Evolutionary conservation across 2,329 filamentous ascomycete genomes (phyloP).

Genomic region (Nannizzia gypsea): DNA sequence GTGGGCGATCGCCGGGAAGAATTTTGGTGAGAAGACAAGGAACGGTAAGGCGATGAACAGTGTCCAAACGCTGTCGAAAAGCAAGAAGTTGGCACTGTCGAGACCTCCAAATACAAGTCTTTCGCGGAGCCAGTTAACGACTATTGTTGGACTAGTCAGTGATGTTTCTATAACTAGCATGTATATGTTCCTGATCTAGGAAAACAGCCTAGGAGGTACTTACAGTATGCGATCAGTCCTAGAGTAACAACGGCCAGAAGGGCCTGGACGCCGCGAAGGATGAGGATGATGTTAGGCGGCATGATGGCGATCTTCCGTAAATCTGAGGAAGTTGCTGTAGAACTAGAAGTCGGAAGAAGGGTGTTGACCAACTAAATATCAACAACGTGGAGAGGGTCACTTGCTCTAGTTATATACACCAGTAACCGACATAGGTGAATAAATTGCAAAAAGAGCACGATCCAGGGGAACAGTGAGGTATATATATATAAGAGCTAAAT

Average conservation of each 20-base stretch:
- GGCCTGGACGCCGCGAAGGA: conserved; percentile 52
- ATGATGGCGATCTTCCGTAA: neutral
- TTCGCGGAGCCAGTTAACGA: conserved; percentile 40
- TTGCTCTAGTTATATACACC: neutral
- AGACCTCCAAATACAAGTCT: conserved; percentile 37
- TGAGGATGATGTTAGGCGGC: conserved; percentile 10
- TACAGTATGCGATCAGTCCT: conserved; percentile 63
- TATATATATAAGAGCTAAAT: neutral
- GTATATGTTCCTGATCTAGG: neutral
- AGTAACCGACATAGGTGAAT: neutral
- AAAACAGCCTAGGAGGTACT: conserved; percentile 15
- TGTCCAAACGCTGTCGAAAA: conserved; percentile 71
- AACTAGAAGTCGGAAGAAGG: neutral
- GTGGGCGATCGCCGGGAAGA: conserved; percentile 50
- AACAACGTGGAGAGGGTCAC: too few relatives aligned
- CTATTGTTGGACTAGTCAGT: conserved; percentile 28
- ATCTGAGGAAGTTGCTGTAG: neutral
- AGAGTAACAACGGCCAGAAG: conserved; percentile 63
- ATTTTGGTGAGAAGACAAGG: conserved; percentile 55
- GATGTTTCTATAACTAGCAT: neutral
- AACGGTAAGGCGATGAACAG: conserved; percentile 56
- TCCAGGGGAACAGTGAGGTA: neutral
- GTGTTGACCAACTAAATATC: neutral
- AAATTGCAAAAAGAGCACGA: neutral
- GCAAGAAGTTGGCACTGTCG: conserved; percentile 57